phyloP scores from a whole-genome alignment of 306 rosid genomes.

The Cicer bijugum region DNA sequence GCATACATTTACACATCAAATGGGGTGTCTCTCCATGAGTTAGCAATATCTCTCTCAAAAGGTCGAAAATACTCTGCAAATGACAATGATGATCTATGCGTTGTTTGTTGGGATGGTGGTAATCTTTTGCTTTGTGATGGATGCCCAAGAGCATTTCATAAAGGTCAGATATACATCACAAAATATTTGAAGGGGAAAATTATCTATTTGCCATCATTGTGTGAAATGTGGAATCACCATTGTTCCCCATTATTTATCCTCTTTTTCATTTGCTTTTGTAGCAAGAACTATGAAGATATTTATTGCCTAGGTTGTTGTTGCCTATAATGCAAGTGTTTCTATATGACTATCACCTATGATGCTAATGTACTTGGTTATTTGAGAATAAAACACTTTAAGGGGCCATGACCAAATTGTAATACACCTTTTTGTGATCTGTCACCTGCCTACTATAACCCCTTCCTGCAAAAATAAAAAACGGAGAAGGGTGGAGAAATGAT shows the following conservation, averaged over 20 bases:
- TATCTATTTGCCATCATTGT: conserved; percentile 33
- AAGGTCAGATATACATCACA: conserved; percentile 64
- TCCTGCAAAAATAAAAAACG: background rate
- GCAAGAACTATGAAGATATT: conserved; percentile 18
- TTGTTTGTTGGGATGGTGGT: conserved; percentile 95
- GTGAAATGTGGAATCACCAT: conserved; percentile 39
- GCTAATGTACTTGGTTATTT: conserved; percentile 26
- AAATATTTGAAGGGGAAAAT: conserved; percentile 19
- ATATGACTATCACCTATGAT: conserved; percentile 24
- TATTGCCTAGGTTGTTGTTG: conserved; percentile 11
- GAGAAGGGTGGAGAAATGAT: background rate
- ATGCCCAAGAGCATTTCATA: conserved; percentile 98
- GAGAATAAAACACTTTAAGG: conserved; percentile 27
- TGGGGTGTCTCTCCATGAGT: conserved; percentile 95
- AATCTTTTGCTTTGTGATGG: conserved; percentile 94
- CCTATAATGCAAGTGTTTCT: conserved; percentile 20
- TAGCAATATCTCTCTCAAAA: conserved; percentile 87
- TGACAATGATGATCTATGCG: conserved; percentile 89
- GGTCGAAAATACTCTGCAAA: conserved; percentile 80
- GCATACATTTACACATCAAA: conserved; percentile 93
- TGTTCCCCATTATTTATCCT: conserved; percentile 31
- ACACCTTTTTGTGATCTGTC: conserved; percentile 1
- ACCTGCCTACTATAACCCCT: conserved; percentile 4
- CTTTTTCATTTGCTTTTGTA: conserved; percentile 24
- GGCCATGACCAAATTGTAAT: conserved; percentile 11